Conservation (phyloP, 441 rosid species). For the Brassica hybrid region DNA sequence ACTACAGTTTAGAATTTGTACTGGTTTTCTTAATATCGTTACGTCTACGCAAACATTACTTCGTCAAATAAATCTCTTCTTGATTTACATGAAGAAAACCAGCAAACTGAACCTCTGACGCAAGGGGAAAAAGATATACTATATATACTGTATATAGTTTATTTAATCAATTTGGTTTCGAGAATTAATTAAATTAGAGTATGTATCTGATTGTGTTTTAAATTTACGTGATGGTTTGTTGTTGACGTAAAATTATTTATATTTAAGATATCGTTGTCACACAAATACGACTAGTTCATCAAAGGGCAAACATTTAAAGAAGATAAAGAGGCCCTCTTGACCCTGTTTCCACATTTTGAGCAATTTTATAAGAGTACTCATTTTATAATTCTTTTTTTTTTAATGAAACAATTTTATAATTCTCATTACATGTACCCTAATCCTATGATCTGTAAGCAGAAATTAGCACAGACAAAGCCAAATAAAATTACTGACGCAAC, state of each 20-base stretch:
- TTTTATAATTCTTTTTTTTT: too few relatives aligned
- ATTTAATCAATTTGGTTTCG: neutral
- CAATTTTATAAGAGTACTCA: too few relatives aligned
- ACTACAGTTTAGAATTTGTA: neutral
- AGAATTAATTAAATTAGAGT: neutral
- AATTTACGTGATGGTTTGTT: conserved; percentile 1
- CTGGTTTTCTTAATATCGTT: neutral
- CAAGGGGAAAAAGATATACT: neutral
- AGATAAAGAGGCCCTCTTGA: neutral
- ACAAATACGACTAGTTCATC: conserved; percentile 17
- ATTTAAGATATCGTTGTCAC: conserved; percentile 13
- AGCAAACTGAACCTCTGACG: neutral
- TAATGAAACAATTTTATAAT: too few relatives aligned
- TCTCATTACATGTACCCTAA: neutral
- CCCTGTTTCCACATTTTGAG: neutral
- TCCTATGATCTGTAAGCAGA: neutral
- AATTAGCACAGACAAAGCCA: neutral
- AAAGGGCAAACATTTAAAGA: neutral
- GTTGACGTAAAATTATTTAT: conserved; percentile 21
- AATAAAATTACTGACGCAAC: neutral
- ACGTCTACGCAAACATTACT: conserved; percentile 1
- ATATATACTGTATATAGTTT: neutral
- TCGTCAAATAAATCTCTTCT: neutral
- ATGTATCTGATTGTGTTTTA: neutral
- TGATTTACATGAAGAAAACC: neutral